Percentiles rank a stretch among this genome's conserved stretches.
Evolutionary conservation across 2,329 filamentous ascomycete genomes (phyloP).

Genomic region (Sporothrix brunneoviolacea): DNA sequence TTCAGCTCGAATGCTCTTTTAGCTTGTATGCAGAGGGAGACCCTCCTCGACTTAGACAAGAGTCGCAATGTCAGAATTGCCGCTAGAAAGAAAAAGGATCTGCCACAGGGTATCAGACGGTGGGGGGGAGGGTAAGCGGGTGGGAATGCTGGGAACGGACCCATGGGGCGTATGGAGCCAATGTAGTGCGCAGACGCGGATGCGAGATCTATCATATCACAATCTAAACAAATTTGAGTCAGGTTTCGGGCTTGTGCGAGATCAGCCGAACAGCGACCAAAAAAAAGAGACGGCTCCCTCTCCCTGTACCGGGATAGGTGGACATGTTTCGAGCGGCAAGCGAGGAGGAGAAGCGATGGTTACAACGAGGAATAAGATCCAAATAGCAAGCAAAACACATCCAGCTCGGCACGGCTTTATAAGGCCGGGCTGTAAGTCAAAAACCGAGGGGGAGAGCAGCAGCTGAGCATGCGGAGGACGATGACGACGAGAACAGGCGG

Average conservation of each 20-base stretch:
- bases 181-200: constrained; percentile 6
- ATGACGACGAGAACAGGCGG: background rate
- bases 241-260: constrained; percentile 5
- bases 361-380: background rate
- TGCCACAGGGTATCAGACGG: background rate
- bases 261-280: background rate
- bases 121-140: too few species aligned
- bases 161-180: too few species aligned
- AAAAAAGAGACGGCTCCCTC: background rate
- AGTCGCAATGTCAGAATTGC: too few species aligned
- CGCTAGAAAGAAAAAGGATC: background rate
- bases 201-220: constrained; percentile 11
- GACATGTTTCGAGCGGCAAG: constrained; percentile 4
- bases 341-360: background rate
- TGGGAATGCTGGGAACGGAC: too few species aligned
- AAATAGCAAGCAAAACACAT: background rate
- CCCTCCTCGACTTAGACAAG: too few species aligned
- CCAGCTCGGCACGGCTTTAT: too few species aligned
- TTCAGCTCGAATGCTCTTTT: too few species aligned
- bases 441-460: too few species aligned
- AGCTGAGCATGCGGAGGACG: too few species aligned
- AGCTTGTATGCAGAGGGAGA: too few species aligned
- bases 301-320: background rate
- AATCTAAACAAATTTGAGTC: background rate
- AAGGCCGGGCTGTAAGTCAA: too few species aligned